Evolutionary conservation across 495 filamentous ascomycete species (phyloP).

Genomic region (Neurospora sp.): DNA sequence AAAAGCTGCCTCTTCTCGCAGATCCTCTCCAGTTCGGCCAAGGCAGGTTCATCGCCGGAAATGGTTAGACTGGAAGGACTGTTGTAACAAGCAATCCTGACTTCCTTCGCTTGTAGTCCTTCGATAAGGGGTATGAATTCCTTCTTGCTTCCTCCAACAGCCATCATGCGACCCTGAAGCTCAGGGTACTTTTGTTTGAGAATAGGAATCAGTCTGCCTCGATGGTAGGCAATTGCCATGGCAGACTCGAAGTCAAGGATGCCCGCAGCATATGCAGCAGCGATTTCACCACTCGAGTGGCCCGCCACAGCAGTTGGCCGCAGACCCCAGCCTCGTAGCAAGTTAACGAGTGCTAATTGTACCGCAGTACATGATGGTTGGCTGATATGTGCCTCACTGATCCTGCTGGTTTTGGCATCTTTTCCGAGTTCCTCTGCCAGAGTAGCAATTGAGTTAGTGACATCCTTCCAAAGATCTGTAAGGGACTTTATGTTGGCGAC

Average conservation of each 20-base stretch:
- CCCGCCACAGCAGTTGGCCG: constrained; percentile 43
- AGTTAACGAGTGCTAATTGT: constrained; percentile 42
- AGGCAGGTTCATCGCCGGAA: constrained; percentile 42
- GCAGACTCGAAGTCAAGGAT: constrained; percentile 36
- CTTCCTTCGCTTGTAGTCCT: constrained; percentile 26
- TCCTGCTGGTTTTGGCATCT: constrained; percentile 28
- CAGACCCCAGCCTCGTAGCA: constrained; percentile 44
- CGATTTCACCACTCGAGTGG: constrained; percentile 56
- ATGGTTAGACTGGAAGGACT: constrained; percentile 50
- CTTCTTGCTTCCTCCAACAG: constrained; percentile 36
- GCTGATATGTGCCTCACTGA: constrained; percentile 36
- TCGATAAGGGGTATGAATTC: constrained; percentile 30
- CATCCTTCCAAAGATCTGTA: neutral
- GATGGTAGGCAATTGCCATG: constrained; percentile 44
- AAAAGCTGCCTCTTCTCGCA: constrained; percentile 40
- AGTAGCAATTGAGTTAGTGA: neutral
- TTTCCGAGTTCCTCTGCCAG: constrained; percentile 15
- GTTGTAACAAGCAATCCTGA: constrained; percentile 46
- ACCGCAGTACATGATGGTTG: constrained; percentile 41
- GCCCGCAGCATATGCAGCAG: constrained; percentile 37
- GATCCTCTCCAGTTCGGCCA: constrained; percentile 37
- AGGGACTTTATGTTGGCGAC: neutral
- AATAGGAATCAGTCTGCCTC: constrained; percentile 25
- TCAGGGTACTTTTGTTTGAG: constrained; percentile 21
- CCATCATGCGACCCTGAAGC: constrained; percentile 38